Percentiles rank a stretch among this genome's conserved stretches.
Conservation (phyloP, 2,329 filamentous ascomycete genomes). For the Penicillium brevicompactum region DNA sequence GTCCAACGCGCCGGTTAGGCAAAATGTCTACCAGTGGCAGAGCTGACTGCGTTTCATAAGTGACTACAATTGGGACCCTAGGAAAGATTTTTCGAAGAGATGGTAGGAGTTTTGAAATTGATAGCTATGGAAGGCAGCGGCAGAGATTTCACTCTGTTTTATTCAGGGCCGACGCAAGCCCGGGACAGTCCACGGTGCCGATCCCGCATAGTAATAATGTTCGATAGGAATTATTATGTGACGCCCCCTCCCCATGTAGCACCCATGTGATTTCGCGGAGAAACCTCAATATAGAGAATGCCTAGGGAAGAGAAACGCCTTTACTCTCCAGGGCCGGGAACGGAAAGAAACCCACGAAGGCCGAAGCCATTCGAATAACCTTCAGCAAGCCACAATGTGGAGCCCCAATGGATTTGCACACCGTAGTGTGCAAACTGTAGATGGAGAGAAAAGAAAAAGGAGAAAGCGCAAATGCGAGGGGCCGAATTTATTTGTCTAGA, state of each 20-base stretch:
- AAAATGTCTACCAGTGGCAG: too few relatives aligned
- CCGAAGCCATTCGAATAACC: constrained; percentile 19
- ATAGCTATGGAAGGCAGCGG: too few relatives aligned
- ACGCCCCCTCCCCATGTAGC: constrained; percentile 8
- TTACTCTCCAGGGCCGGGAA: constrained; percentile 26
- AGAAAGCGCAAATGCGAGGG: not conserved
- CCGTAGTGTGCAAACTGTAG: constrained; percentile 19
- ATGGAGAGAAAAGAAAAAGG: constrained; percentile 14
- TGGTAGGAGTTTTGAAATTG: too few relatives aligned
- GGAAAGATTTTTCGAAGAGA: too few relatives aligned
- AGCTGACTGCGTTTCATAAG: too few relatives aligned
- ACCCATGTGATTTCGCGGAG: constrained; percentile 1
- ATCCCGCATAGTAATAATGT: not conserved
- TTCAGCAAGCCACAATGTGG: constrained; percentile 25
- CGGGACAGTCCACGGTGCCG: too few relatives aligned
- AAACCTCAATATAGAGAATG: constrained; percentile 16
- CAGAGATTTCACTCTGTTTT: too few relatives aligned
- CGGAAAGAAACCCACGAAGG: constrained; percentile 22
- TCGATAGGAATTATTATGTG: not conserved
- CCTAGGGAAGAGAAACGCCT: constrained; percentile 17
- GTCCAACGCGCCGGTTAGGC: too few relatives aligned
- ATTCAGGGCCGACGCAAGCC: too few relatives aligned
- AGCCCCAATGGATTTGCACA: constrained; percentile 22
- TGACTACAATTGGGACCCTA: too few relatives aligned
- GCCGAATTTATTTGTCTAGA: constrained; percentile 2